Conservation (phyloP, 345 rosid genomes). For the Psidium guajava region DNA sequence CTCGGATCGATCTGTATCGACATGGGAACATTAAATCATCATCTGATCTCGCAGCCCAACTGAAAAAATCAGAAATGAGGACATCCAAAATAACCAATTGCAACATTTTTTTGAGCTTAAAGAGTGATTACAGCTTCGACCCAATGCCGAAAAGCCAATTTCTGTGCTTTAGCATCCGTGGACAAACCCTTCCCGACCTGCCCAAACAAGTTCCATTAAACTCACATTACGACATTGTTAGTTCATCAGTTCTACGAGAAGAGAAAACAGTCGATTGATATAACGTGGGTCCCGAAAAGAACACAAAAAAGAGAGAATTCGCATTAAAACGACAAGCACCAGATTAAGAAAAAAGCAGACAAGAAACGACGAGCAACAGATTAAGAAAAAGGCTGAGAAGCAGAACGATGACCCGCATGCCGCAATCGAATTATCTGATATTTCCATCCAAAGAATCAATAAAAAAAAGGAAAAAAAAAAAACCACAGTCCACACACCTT, state of each 20-base stretch:
- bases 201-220: background rate
- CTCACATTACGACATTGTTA: background rate
- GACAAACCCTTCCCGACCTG: slow-evolving; percentile 51
- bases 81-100: background rate
- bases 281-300: background rate
- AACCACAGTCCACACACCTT: slow-evolving; percentile 4
- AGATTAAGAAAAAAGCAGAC: background rate
- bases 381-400: too few relatives aligned
- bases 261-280: background rate
- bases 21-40: background rate
- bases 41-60: background rate
- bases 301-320: background rate
- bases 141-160: slow-evolving; percentile 93
- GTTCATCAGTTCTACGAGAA: background rate
- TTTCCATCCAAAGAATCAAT: background rate
- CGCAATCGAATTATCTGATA: background rate
- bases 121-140: slow-evolving; percentile 45
- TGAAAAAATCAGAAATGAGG: background rate
- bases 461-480: background rate
- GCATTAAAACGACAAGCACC: background rate
- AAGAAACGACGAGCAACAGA: background rate
- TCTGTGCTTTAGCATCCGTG: slow-evolving; percentile 53
- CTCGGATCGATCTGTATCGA: slow-evolving; percentile 19
- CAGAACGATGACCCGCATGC: background rate
- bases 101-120: background rate